Evolutionary conservation across 1,139 yeast species (phyloP).

Genomic region (Taphrina sp.): DNA sequence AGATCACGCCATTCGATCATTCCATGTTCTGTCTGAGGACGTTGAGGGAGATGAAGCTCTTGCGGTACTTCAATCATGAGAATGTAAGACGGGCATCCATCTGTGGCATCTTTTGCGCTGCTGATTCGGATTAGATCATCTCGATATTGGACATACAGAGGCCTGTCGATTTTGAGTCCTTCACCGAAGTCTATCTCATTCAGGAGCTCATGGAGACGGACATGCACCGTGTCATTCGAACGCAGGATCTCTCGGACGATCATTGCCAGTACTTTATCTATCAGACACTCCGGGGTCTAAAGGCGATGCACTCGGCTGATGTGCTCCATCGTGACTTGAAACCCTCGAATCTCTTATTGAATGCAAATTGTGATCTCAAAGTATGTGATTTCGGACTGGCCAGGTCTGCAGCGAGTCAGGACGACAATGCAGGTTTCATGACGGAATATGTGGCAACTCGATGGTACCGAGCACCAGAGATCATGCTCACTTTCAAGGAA

Average conservation of each 20-base stretch:
- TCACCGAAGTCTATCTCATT: constrained; percentile 83
- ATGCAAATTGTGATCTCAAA: constrained; percentile 90
- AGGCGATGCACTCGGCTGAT: constrained; percentile 85
- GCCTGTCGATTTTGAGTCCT: constrained; percentile 70
- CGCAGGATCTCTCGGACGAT: constrained; percentile 82
- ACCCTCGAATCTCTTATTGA: constrained; percentile 80
- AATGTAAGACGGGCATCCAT: constrained; percentile 47
- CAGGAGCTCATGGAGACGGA: constrained; percentile 98
- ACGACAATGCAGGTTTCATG: constrained; percentile 69
- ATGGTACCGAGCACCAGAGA: constrained; percentile 97
- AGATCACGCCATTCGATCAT: constrained; percentile 89
- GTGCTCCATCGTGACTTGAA: constrained; percentile 91
- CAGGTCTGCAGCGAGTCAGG: constrained; percentile 55
- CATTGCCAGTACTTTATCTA: constrained; percentile 91
- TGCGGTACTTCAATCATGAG: constrained; percentile 86
- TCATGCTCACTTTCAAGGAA: constrained; percentile 89
- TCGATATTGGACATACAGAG: constrained; percentile 86
- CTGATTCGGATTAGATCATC: constrained; percentile 58
- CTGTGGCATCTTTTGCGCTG: background rate
- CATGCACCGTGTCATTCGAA: constrained; percentile 80
- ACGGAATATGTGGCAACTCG: constrained; percentile 97
- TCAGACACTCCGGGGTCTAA: constrained; percentile 84
- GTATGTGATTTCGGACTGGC: constrained; percentile 95
- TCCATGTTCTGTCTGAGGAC: constrained; percentile 90
- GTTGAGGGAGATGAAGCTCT: constrained; percentile 78